Evolutionary conservation across 1,284 basidiomycete species (phyloP), one percentile per base, ranked within the genome.

Genomic region (Cryptococcus floricola): DNA sequence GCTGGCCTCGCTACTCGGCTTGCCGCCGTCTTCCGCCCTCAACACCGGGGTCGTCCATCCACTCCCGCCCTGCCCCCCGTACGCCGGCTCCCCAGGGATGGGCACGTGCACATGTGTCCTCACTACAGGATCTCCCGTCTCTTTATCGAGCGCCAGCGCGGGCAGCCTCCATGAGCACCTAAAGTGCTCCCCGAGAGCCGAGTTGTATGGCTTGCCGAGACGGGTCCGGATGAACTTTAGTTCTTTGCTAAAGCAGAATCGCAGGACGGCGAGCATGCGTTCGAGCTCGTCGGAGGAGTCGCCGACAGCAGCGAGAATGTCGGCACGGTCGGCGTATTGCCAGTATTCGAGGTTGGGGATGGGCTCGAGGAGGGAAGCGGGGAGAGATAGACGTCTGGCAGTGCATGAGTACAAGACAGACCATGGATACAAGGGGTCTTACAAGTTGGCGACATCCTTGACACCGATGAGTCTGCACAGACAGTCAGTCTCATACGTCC

Each of bases 171-270:
- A 95, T 66, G 91, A 88, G 23, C 89, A 84, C 51, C 89, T 85
- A 78, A 95, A 95, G 77, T 94, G 88, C 75, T 95, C 91, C 69
- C 89, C 91, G 0, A 95, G 83, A 37, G 92, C 89, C 1, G 91
- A 92, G 79, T 95, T 94, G 81, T 97, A 98, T 0, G 94, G 92
- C 75, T 98, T 97, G 81, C 89, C 91, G 18, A 96, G 84, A 74
- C 90, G 89, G 44, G 91, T 90, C 57, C 89, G 85, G 56, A 96
- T 82, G 67, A 92, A 95, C 78, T 95, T 96, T 73, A 96, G 86
- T 71, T 98, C 94, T 76, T 97, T 97, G 51, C 91, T 89, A 74
- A 94, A 92, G 10, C 85, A 80, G 75, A 93, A 98, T 27, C 92
- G 85, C 41, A 97, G 76, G 9, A 89, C 87, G 39, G 91, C 88